Evolutionary conservation across 2,329 filamentous ascomycete genomes (phyloP), one percentile per base, ranked within the genome.

Genomic region (Alternaria dauci): DNA sequence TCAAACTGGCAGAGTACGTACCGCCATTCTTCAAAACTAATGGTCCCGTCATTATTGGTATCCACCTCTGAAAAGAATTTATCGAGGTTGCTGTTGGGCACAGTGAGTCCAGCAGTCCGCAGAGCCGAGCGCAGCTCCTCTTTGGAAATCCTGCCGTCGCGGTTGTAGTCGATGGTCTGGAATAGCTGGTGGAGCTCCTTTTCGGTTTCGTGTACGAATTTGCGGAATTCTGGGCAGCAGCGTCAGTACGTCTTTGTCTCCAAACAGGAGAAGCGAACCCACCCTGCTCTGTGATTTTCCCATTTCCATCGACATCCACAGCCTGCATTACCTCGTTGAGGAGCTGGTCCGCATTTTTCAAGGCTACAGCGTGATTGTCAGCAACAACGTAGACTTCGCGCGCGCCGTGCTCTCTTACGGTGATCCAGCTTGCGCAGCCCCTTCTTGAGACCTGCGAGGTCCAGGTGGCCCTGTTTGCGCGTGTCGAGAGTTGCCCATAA

Each of bases 1-100:
- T 30, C 28, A 11, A 36, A 48, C 2, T 12, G 34, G 28, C 16
- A 47, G 8, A 12, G 14, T 30, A 67, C 90, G 80, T 88, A 97
- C 94, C 94, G 90, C 95, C 95, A 98, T 85, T 99, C 95, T 68
- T 93, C 89, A 80, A 96, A 98, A 64, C 86, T 93, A 70, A 98
- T 96, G 65, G 84, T 83, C 2, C 93, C 93, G 77, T 99, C 94
- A 69, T 90, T 87, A 81, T 99, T 94, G 75, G 87, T 86, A 78
- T 99, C 95, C 71, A 99, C 91, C 76, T 97, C 91, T 66, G 87
- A 82, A 76, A 99, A 97, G 82, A 99, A 98, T 64, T 89, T 87
- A 65, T 92, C 87, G 46, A 99, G 82, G 73, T 93, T 91, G 55
- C 89, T 87, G 68, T 84, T 88, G 23, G 93, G 91, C 12, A 98